phyloP scores from a whole-genome alignment of 2,329 filamentous ascomycete genomes.

The Neonectria punicea region DNA sequence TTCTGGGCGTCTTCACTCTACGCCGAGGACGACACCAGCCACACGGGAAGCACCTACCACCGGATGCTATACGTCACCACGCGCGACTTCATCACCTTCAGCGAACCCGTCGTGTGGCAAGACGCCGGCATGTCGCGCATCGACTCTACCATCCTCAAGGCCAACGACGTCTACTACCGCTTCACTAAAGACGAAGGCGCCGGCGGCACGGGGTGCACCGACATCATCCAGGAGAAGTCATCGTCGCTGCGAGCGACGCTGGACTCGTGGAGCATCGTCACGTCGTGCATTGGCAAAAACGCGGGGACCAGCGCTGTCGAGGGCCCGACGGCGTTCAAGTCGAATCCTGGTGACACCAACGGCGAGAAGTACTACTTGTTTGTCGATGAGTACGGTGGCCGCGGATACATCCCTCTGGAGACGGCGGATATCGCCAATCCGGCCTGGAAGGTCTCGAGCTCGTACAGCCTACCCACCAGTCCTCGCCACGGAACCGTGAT shows the following conservation, averaged over 20 bases:
- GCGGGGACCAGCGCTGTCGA: constrained; percentile 61
- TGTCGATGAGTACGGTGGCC: constrained; percentile 62
- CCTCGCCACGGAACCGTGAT: constrained; percentile 66
- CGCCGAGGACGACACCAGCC: constrained; percentile 50
- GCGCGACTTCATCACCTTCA: constrained; percentile 61
- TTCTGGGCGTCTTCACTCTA: constrained; percentile 61
- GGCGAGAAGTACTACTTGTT: constrained; percentile 66
- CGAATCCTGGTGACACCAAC: constrained; percentile 59
- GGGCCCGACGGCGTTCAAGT: constrained; percentile 62
- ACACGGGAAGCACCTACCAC: constrained; percentile 57
- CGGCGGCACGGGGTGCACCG: constrained; percentile 59
- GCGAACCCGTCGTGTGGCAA: constrained; percentile 60
- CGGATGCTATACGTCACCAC: constrained; percentile 64
- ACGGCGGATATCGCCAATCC: constrained; percentile 60
- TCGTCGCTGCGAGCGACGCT: constrained; percentile 52
- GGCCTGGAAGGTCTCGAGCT: constrained; percentile 57
- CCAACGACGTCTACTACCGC: constrained; percentile 56
- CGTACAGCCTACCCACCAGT: constrained; percentile 58
- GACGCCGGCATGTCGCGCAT: constrained; percentile 62
- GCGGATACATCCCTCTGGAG: constrained; percentile 65
- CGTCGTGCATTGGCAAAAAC: constrained; percentile 60
- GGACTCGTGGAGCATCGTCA: constrained; percentile 55
- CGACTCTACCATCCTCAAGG: constrained; percentile 61
- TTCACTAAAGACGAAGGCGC: constrained; percentile 67
- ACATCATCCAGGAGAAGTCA: constrained; percentile 65